Evolutionary conservation across 2,329 filamentous ascomycete genomes (phyloP).

Genomic region (Camptophora hylomeconis): DNA sequence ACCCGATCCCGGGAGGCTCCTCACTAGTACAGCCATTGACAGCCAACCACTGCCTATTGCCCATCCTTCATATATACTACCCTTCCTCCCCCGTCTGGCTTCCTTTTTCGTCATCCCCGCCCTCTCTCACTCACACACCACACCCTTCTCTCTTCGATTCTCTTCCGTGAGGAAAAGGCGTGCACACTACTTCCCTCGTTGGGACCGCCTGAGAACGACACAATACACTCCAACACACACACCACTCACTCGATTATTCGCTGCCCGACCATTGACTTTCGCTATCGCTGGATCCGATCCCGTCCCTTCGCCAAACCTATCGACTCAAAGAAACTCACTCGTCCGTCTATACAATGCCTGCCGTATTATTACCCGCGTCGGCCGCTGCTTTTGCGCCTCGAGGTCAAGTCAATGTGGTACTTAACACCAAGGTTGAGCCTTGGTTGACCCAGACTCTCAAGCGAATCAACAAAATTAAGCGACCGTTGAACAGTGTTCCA

Average conservation of each 20-base stretch:
- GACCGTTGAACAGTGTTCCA: constrained; percentile 88
- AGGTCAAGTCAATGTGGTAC: constrained; percentile 85
- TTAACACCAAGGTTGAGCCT: constrained; percentile 81
- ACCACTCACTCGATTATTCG: no score
- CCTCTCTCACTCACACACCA: constrained; percentile 8
- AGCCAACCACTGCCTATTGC: constrained; percentile 15
- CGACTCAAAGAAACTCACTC: no score
- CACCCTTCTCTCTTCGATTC: constrained; percentile 7
- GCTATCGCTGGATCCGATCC: no score
- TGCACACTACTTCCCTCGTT: constrained; percentile 47
- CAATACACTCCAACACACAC: no score
- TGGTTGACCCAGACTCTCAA: constrained; percentile 97
- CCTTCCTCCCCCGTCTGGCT: constrained; percentile 40
- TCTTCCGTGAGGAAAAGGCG: constrained; percentile 46
- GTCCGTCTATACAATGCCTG: constrained; percentile 62
- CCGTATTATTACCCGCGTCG: constrained; percentile 84
- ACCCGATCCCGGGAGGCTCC: constrained; percentile 12
- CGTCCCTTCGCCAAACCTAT: no score
- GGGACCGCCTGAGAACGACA: constrained; percentile 40
- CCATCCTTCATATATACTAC: constrained; percentile 17
- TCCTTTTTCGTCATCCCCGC: constrained; percentile 19
- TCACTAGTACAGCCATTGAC: constrained; percentile 12
- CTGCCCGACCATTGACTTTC: no score
- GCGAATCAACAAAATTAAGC: constrained; percentile 91
- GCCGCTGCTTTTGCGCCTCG: constrained; percentile 92